A percentile compares a stretch with the other conserved stretches of the same genome.
These are phyloP conservation scores for Blepharisma stoltei DNA, from an alignment of 73 alveolate genomes.

Conservation along the genomic window DNA sequence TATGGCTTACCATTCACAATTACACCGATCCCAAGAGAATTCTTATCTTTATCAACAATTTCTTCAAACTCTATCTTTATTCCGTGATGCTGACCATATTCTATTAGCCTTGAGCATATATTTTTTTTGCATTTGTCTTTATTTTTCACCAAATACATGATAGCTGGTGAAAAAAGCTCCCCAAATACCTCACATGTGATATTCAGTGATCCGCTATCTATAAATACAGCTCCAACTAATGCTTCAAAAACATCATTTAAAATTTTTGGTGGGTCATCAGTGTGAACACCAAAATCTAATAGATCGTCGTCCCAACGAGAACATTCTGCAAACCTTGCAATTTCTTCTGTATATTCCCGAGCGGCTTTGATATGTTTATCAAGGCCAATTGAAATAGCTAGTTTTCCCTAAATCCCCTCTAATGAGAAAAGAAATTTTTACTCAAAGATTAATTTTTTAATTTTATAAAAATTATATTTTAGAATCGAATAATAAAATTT, in stretches of 20 bases:
- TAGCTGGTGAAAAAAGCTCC: not conserved
- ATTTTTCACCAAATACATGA: not conserved
- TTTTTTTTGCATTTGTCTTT: not conserved
- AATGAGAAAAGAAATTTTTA: too few relatives aligned
- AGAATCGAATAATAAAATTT: too few relatives aligned
- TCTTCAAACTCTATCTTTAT: not conserved
- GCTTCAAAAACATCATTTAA: slow-evolving; percentile 47
- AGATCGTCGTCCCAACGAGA: slow-evolving; percentile 10
- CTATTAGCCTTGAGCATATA: not conserved
- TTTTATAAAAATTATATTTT: too few relatives aligned
- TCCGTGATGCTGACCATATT: not conserved
- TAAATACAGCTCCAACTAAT: slow-evolving; percentile 45
- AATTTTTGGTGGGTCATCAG: slow-evolving; percentile 26
- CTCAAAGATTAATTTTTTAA: too few relatives aligned
- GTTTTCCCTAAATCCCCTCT: too few relatives aligned
- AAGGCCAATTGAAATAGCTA: not conserved
- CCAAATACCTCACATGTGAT: not conserved
- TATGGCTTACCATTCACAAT: not conserved
- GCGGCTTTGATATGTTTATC: not conserved
- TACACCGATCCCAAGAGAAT: not conserved
- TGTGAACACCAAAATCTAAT: slow-evolving; percentile 28
- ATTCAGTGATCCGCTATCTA: slow-evolving; percentile 28
- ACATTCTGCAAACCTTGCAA: not conserved
- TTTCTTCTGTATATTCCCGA: not conserved
- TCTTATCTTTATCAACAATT: not conserved